phyloP scores from a whole-genome alignment of 768 basidiomycete genomes.

The Clitopilus passeckerianus region DNA sequence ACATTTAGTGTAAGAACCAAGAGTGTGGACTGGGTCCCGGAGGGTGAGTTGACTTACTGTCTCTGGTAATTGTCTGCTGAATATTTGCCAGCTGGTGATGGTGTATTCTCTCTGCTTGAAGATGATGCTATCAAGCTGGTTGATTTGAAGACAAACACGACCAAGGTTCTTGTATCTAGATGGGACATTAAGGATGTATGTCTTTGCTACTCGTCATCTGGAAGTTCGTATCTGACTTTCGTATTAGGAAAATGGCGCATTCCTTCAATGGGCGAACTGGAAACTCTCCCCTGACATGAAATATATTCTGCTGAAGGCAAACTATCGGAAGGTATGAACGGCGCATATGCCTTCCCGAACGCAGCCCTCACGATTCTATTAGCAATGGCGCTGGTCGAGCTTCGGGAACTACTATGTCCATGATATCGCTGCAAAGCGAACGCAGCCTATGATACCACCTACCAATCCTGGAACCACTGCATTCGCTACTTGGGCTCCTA shows the following conservation, averaged over 20 bases:
- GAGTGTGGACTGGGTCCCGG: conserved; percentile 79
- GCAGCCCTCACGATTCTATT: neutral
- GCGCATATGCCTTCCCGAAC: neutral
- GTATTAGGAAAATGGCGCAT: conserved; percentile 48
- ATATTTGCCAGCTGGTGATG: conserved; percentile 73
- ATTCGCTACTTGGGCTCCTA: conserved; percentile 87
- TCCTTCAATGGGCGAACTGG: conserved; percentile 58
- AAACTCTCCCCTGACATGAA: conserved; percentile 88
- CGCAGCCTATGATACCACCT: conserved; percentile 67
- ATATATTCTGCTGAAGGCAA: conserved; percentile 77
- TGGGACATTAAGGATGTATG: conserved; percentile 64
- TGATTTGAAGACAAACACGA: conserved; percentile 72
- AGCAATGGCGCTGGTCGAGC: conserved; percentile 95
- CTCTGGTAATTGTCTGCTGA: too few relatives aligned
- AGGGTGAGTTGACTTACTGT: conserved; percentile 72
- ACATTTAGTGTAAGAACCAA: conserved; percentile 58
- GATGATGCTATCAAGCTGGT: conserved; percentile 71
- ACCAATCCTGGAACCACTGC: conserved; percentile 66
- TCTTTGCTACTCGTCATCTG: neutral
- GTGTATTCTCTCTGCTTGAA: conserved; percentile 71
- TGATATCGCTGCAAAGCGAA: conserved; percentile 60
- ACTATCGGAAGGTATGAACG: conserved; percentile 59
- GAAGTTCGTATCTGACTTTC: conserved; percentile 1
- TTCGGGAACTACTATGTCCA: conserved; percentile 95
- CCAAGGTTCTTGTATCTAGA: conserved; percentile 52